Percentiles rank a stretch among this genome's conserved stretches.
Evolutionary conservation across 2,329 filamentous ascomycete genomes (phyloP).

Genomic region (Colletotrichum truncatum): DNA sequence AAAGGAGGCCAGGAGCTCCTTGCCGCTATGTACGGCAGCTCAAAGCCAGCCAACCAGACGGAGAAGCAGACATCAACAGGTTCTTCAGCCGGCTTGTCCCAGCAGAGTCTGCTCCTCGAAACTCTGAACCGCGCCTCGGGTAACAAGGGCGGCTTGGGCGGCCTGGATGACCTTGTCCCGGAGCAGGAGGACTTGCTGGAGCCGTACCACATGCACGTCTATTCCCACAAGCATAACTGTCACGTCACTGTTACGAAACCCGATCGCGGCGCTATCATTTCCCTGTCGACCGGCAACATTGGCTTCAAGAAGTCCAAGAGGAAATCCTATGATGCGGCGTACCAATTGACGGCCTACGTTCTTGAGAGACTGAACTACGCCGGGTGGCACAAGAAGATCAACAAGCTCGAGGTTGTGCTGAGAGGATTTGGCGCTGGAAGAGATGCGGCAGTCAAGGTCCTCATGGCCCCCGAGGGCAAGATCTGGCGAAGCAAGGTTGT

Average conservation of each 20-base stretch:
- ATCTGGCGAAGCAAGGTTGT: constrained; percentile 78
- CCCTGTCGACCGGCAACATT: constrained; percentile 84
- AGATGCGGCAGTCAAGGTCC: constrained; percentile 88
- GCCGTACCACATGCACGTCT: constrained; percentile 89
- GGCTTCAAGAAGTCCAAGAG: constrained; percentile 88
- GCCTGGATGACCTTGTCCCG: constrained; percentile 35
- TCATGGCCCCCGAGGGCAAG: constrained; percentile 87
- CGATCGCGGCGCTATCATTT: constrained; percentile 80
- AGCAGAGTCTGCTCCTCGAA: constrained; percentile 49
- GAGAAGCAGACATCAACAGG: not conserved
- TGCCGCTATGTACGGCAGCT: constrained; percentile 30
- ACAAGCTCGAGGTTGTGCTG: constrained; percentile 80
- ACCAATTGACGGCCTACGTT: constrained; percentile 86
- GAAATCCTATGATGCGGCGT: constrained; percentile 88
- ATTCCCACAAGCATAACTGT: constrained; percentile 90
- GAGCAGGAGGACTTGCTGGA: constrained; percentile 53
- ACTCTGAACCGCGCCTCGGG: constrained; percentile 41
- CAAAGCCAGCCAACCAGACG: not conserved
- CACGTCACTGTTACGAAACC: constrained; percentile 91
- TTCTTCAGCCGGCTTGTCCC: constrained; percentile 41
- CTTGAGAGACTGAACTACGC: constrained; percentile 86
- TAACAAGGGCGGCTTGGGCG: constrained; percentile 20
- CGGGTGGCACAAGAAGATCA: constrained; percentile 79
- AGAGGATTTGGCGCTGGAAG: constrained; percentile 88
- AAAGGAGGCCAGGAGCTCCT: constrained; percentile 31